Conservation (phyloP, 495 filamentous ascomycete genomes). For the Talaromyces proteolyticus region DNA sequence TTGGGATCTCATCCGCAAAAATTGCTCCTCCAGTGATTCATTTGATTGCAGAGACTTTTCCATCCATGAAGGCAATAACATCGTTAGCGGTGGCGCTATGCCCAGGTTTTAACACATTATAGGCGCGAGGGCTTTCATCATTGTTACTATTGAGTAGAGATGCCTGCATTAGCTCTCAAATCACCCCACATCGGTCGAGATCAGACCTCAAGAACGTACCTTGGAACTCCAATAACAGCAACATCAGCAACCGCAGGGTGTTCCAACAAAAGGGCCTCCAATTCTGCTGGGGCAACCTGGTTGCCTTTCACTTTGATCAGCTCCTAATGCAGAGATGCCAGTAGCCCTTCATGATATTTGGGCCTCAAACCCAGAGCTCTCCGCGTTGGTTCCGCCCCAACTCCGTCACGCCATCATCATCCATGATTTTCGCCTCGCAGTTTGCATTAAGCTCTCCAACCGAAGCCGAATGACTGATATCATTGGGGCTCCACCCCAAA, state of each 20-base stretch:
- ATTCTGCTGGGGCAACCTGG: conserved; percentile 42
- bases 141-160: no score
- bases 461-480: not conserved
- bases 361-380: conserved; percentile 30
- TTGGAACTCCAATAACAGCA: conserved; percentile 21
- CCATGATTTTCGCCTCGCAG: conserved; percentile 1
- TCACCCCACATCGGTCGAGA: no score
- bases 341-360: conserved; percentile 31
- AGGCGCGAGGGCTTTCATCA: no score
- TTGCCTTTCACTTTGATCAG: conserved; percentile 34
- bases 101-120: no score
- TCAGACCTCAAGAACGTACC: not conserved
- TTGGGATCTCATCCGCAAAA: no score
- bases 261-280: conserved; percentile 36
- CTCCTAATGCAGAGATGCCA: conserved; percentile 26
- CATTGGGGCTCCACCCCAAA: conserved; percentile 24
- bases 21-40: no score
- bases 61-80: no score
- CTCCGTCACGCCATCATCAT: conserved; percentile 4
- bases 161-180: no score
- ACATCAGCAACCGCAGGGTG: conserved; percentile 35
- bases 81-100: no score
- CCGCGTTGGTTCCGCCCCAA: conserved; percentile 15
- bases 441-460: conserved; percentile 14
- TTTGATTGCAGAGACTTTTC: no score